Evolutionary conservation across 306 rosid genomes (phyloP).

Genomic region (Pyrus bretschneideri): DNA sequence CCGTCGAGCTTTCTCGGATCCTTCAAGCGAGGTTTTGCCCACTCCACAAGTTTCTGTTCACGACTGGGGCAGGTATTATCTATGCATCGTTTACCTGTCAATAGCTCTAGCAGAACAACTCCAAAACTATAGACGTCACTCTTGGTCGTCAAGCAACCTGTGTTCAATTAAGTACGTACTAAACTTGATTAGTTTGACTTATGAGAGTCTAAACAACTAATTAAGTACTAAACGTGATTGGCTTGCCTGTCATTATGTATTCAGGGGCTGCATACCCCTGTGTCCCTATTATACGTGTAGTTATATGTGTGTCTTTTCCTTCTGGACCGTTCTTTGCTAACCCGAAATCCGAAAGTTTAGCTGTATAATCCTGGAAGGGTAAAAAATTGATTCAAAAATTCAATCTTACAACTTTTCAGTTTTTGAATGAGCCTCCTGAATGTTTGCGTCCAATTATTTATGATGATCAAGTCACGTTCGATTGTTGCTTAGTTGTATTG

Average conservation of each 20-base stretch:
- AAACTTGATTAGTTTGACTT: not conserved
- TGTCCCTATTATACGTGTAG: constrained; percentile 65
- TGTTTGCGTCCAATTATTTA: not conserved
- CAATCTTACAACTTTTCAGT: not conserved
- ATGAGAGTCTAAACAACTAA: not conserved
- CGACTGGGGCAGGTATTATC: constrained; percentile 33
- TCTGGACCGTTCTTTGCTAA: constrained; percentile 74
- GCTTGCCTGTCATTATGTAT: constrained; percentile 57
- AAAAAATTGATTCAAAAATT: not conserved
- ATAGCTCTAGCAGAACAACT: constrained; percentile 70
- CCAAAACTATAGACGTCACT: constrained; percentile 87
- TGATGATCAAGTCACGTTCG: not conserved
- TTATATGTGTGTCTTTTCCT: constrained; percentile 60
- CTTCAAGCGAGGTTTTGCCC: constrained; percentile 70
- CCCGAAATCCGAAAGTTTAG: constrained; percentile 76
- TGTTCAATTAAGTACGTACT: not conserved
- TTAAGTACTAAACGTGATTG: not conserved
- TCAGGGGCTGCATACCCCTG: constrained; percentile 86
- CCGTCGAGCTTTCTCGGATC: constrained; percentile 36
- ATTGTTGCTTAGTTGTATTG: not conserved
- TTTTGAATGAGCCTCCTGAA: not conserved
- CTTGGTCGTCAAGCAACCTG: constrained; percentile 73
- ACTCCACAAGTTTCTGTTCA: constrained; percentile 56
- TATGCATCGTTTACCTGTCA: constrained; percentile 64
- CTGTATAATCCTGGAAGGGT: constrained; percentile 47